Percentiles rank a stretch among this genome's conserved stretches.
Evolutionary conservation across 345 rosid species (phyloP).

Genomic region (Cochlearia excelsa): DNA sequence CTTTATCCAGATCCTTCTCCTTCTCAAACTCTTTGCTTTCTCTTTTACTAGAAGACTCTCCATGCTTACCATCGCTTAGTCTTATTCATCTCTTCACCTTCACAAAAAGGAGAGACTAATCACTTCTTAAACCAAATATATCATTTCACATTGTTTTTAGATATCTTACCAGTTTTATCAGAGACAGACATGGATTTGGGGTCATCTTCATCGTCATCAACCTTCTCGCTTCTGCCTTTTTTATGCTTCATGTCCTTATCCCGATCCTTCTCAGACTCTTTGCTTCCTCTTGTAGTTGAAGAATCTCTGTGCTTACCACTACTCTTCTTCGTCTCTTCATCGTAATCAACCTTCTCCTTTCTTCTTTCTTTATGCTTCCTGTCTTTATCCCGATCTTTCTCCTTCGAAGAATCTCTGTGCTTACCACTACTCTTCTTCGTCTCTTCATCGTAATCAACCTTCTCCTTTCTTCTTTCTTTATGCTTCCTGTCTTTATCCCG

Average conservation of each 20-base stretch:
- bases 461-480: too few relatives aligned
- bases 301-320: constrained; percentile 65
- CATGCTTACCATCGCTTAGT: constrained; percentile 50
- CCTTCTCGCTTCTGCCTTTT: constrained; percentile 56
- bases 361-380: constrained; percentile 57
- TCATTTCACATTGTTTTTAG: neutral
- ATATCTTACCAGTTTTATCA: constrained; percentile 68
- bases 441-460: too few relatives aligned
- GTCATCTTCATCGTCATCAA: constrained; percentile 45
- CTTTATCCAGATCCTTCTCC: constrained; percentile 39
- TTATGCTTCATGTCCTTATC: constrained; percentile 54
- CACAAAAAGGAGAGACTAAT: too few relatives aligned
- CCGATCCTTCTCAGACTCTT: constrained; percentile 43
- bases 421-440: constrained; percentile 50
- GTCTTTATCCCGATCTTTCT: constrained; percentile 45
- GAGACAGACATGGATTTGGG: constrained; percentile 42
- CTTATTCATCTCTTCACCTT: constrained; percentile 40
- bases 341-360: constrained; percentile 47
- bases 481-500: too few relatives aligned
- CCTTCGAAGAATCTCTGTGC: constrained; percentile 60
- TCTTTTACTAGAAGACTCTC: constrained; percentile 53
- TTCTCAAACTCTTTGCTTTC: constrained; percentile 52
- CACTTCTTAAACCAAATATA: too few relatives aligned
- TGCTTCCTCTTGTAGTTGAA: constrained; percentile 52
- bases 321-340: constrained; percentile 49